Conservation (phyloP, 768 basidiomycete species). For the Austroboletus eburneus region DNA sequence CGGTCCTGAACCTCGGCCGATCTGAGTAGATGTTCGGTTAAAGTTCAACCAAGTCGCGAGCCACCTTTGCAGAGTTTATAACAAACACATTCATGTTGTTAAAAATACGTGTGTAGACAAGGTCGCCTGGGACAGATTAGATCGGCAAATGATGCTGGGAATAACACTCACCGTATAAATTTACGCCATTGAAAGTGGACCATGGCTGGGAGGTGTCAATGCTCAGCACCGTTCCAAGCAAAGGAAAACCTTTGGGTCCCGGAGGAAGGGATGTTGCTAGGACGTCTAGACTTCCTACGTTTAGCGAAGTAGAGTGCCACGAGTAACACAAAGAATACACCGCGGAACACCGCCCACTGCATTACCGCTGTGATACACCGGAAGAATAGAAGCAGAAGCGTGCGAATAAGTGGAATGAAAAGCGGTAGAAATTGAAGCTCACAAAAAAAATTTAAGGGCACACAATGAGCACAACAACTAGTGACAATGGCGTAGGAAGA, state of each 20-base stretch:
- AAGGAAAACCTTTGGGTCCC: slow-evolving; percentile 46
- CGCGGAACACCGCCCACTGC: slow-evolving; percentile 1
- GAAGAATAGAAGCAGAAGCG: too few species aligned
- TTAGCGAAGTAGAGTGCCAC: slow-evolving; percentile 10
- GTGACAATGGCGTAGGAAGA: too few species aligned
- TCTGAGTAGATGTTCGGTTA: slow-evolving; percentile 33
- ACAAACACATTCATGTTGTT: slow-evolving; percentile 24
- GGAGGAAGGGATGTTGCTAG: slow-evolving; percentile 36
- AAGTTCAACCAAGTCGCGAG: slow-evolving; percentile 26
- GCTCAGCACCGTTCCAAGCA: slow-evolving; percentile 25
- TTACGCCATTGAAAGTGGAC: slow-evolving; percentile 29
- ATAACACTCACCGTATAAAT: slow-evolving; percentile 16
- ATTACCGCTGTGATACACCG: too few species aligned
- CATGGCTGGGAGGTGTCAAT: slow-evolving; percentile 30
- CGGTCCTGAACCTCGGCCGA: slow-evolving; percentile 27
- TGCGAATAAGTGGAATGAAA: too few species aligned
- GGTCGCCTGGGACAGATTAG: slow-evolving; percentile 14
- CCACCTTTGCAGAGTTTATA: slow-evolving; percentile 26
- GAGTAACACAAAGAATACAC: slow-evolving; percentile 9
- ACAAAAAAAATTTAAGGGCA: too few species aligned
- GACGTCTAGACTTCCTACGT: slow-evolving; percentile 1
- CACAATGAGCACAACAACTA: too few species aligned
- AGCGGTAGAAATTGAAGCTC: too few species aligned
- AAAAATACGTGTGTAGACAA: slow-evolving; percentile 20
- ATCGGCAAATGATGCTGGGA: not conserved